Evolutionary conservation across 2,329 filamentous ascomycete species (phyloP).

Genomic region (Fusarium algeriense): DNA sequence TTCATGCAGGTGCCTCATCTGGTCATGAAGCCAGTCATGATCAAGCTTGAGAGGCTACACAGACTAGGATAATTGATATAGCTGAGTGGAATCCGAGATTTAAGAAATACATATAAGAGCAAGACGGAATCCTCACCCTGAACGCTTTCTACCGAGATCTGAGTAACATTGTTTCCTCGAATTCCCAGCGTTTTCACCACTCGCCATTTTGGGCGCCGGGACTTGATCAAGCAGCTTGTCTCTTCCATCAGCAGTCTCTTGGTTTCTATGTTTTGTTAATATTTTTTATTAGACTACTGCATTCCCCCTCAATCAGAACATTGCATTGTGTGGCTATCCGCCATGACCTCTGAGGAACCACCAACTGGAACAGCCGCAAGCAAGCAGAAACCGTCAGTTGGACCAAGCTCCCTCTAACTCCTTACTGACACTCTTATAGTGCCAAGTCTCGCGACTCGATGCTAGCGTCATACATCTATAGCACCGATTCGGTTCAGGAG

Average conservation of each 20-base stretch:
- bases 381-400: conserved; percentile 7
- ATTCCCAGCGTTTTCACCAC: neutral
- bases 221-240: neutral
- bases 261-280: too few relatives aligned
- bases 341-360: conserved; percentile 1
- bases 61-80: neutral
- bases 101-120: neutral
- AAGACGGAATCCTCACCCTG: too few relatives aligned
- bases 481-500: conserved; percentile 12
- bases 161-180: neutral
- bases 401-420: rapidly evolving
- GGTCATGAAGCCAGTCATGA: neutral
- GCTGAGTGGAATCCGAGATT: neutral
- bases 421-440: neutral
- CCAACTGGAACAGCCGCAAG: neutral
- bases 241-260: neutral
- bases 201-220: conserved; percentile 25
- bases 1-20: conserved; percentile 1
- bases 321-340: neutral
- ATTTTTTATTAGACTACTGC: neutral
- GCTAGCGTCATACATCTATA: conserved; percentile 16
- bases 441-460: neutral
- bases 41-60: too few relatives aligned
- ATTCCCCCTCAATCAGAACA: neutral
- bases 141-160: neutral